Conservation (phyloP, 345 rosid genomes). For the Pelargonium nanum region DNA sequence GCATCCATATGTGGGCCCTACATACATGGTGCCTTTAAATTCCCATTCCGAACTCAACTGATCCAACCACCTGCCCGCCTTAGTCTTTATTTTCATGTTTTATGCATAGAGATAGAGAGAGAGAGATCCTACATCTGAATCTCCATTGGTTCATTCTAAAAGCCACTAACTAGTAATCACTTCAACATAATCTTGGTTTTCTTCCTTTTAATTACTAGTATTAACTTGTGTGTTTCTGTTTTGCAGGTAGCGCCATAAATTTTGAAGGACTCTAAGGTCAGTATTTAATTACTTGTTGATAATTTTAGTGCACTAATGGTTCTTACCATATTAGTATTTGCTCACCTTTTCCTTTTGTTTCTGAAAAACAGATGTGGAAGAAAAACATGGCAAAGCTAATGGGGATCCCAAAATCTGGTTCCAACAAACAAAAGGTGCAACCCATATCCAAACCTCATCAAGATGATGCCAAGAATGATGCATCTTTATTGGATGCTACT, state of each 20-base stretch:
- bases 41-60: background rate
- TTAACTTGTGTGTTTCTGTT: background rate
- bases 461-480: background rate
- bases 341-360: background rate
- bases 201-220: background rate
- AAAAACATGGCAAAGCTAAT: background rate
- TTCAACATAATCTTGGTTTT: no score
- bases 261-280: no score
- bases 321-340: background rate
- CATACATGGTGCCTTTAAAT: background rate
- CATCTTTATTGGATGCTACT: no score
- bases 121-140: no score
- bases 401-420: background rate
- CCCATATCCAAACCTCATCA: no score
- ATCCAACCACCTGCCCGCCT: background rate
- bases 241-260: no score
- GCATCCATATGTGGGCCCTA: background rate
- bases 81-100: background rate
- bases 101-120: background rate
- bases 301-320: no score
- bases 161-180: no score
- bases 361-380: background rate
- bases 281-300: no score
- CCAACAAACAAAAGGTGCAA: background rate
- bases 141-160: no score